phyloP scores from a whole-genome alignment of 805 yeast genomes.

The Yarrowia keelungensis region DNA sequence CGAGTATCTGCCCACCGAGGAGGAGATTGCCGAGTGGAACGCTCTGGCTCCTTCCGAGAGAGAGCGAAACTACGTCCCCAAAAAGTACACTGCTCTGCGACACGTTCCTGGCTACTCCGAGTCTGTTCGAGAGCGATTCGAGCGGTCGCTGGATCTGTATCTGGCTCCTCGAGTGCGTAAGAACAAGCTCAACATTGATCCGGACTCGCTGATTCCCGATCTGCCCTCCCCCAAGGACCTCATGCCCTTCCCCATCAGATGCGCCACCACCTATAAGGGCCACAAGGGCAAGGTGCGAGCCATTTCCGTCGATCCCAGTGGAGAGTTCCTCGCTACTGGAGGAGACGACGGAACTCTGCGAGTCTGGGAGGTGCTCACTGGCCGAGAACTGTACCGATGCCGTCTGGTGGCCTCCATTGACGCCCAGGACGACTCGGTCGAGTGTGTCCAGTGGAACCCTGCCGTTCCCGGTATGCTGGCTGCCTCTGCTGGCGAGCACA shows the following conservation, averaged over 20 bases:
- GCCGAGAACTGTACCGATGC: constrained; percentile 81
- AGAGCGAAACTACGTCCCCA: constrained; percentile 79
- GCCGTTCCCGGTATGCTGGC: constrained; percentile 73
- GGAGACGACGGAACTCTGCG: constrained; percentile 95
- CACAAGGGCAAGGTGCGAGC: constrained; percentile 85
- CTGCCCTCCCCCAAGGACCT: constrained; percentile 96
- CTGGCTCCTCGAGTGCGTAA: constrained; percentile 95
- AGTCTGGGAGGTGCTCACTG: constrained; percentile 96
- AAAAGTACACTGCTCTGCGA: constrained; percentile 80
- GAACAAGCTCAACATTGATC: constrained; percentile 90
- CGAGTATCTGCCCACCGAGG: constrained; percentile 83
- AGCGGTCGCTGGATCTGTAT: constrained; percentile 90
- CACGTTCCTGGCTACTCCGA: constrained; percentile 93
- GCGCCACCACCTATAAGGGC: constrained; percentile 84
- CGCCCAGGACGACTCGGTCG: constrained; percentile 75
- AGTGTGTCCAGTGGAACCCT: constrained; percentile 90
- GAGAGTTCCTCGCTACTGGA: constrained; percentile 96
- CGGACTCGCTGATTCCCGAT: constrained; percentile 94
- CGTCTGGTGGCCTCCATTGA: constrained; percentile 50
- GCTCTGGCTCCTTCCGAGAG: constrained; percentile 76
- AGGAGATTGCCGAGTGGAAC: constrained; percentile 77
- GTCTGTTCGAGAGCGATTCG: constrained; percentile 86
- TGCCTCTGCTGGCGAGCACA: constrained; percentile 78
- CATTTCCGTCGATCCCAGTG: constrained; percentile 83
- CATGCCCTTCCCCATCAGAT: constrained; percentile 93